phyloP scores from a whole-genome alignment of 371 early-diverging fungal species.

The Syncephalastrum contaminatum region DNA sequence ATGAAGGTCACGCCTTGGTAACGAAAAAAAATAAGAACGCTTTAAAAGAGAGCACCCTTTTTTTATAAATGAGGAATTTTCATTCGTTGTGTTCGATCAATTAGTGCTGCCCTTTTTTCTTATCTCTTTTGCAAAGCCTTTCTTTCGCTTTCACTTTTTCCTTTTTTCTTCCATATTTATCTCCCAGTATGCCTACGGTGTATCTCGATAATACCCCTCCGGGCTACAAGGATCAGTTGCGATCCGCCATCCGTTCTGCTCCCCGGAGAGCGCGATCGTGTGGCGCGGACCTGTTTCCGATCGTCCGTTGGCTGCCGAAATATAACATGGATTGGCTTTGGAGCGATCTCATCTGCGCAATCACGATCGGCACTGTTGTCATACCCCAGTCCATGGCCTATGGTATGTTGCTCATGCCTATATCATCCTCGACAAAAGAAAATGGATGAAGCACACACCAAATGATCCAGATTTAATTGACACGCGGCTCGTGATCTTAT shows the following conservation, averaged over 20 bases:
- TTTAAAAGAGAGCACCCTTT: no score
- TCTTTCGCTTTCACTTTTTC: neutral
- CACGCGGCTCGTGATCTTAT: neutral
- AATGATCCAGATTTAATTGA: slow-evolving; percentile 3
- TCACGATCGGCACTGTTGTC: slow-evolving; percentile 72
- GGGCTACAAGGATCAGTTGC: neutral
- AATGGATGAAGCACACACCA: no score
- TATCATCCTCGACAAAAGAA: neutral
- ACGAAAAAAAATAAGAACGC: no score
- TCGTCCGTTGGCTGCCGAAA: slow-evolving; percentile 65
- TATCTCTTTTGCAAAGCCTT: neutral
- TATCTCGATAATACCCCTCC: slow-evolving; percentile 3
- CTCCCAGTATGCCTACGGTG: slow-evolving; percentile 3
- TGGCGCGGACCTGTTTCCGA: slow-evolving; percentile 53
- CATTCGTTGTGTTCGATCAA: neutral
- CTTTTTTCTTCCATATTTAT: neutral
- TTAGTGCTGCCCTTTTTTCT: slow-evolving; percentile 1
- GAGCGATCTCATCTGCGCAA: slow-evolving; percentile 72
- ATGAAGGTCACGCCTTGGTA: no score
- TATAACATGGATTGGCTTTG: slow-evolving; percentile 73
- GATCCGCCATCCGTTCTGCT: slow-evolving; percentile 2
- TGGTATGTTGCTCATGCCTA: slow-evolving; percentile 23
- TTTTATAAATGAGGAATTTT: neutral
- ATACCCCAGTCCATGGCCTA: slow-evolving; percentile 86
- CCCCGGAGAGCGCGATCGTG: slow-evolving; percentile 16